These are phyloP conservation scores for Ilyonectria mors-panacis DNA, from an alignment of 2,329 filamentous ascomycete genomes.

Conservation along the genomic window DNA sequence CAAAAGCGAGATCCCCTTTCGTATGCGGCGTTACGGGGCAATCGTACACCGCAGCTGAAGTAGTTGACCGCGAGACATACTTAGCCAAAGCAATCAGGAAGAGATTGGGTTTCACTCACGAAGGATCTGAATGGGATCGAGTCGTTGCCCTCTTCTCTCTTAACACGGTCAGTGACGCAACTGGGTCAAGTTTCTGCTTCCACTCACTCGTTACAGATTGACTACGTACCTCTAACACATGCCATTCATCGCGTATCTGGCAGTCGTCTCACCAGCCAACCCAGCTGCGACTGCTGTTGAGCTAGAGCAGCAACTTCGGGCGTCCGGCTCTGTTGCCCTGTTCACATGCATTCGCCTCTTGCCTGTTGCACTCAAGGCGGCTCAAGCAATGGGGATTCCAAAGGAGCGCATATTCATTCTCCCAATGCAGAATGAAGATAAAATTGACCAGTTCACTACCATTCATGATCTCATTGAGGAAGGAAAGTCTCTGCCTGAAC, in stretches of 20 bases:
- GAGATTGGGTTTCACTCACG: neutral
- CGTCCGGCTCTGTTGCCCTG: neutral
- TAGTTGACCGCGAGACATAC: neutral
- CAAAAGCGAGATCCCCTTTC: neutral
- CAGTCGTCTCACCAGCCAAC: neutral
- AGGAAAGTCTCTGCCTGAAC: neutral
- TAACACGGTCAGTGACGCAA: neutral
- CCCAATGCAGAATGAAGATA: neutral
- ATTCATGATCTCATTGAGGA: neutral
- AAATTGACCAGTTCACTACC: neutral
- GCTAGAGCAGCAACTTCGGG: neutral
- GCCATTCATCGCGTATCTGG: neutral
- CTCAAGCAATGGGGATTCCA: neutral
- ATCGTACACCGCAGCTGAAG: neutral
- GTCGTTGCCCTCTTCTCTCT: conserved; percentile 5
- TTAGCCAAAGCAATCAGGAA: neutral
- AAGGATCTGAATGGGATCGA: conserved; percentile 6
- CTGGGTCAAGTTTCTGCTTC: no score
- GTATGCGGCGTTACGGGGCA: neutral
- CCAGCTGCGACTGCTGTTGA: neutral
- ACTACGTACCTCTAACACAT: neutral
- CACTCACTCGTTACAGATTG: neutral
- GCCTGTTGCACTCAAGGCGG: neutral
- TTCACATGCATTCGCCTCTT: neutral
- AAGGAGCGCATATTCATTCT: neutral